Conservation (phyloP, 1,284 basidiomycete species). For the Exobasidium rhododendri region DNA sequence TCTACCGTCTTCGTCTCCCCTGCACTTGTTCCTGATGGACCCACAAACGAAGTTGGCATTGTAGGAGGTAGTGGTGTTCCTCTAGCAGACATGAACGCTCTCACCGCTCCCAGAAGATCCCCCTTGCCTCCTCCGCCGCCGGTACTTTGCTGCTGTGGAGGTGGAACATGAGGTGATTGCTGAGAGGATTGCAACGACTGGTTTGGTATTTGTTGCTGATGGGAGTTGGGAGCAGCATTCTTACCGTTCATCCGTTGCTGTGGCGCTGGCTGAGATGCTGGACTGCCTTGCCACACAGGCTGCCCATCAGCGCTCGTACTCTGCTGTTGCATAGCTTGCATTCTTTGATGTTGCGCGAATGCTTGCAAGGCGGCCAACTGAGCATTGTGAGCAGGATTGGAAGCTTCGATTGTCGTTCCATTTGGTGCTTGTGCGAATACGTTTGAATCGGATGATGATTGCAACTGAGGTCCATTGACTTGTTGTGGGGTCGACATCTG, state of each 20-base stretch:
- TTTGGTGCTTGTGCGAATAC: not conserved
- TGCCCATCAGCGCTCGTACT: not conserved
- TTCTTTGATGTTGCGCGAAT: constrained; percentile 19
- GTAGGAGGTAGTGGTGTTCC: constrained; percentile 38
- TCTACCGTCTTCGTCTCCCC: constrained; percentile 44
- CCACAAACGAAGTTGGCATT: constrained; percentile 33
- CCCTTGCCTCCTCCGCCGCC: constrained; percentile 1
- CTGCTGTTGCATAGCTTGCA: constrained; percentile 14
- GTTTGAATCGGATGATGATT: not conserved
- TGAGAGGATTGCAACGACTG: constrained; percentile 4
- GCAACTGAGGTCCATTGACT: not conserved
- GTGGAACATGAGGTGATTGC: constrained; percentile 7
- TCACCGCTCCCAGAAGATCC: constrained; percentile 44
- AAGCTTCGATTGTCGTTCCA: constrained; percentile 1
- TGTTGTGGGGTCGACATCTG: not conserved
- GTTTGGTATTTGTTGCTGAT: constrained; percentile 6
- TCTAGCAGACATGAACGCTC: constrained; percentile 39
- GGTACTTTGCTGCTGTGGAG: not conserved
- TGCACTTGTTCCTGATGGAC: constrained; percentile 28
- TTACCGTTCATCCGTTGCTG: not conserved
- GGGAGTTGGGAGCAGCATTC: not conserved
- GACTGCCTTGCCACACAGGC: not conserved
- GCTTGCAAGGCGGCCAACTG: constrained; percentile 20
- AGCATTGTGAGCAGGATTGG: constrained; percentile 19
- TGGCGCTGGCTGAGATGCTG: not conserved